Conservation (phyloP, 2,329 filamentous ascomycete genomes). For the Fusarium lateritium region DNA sequence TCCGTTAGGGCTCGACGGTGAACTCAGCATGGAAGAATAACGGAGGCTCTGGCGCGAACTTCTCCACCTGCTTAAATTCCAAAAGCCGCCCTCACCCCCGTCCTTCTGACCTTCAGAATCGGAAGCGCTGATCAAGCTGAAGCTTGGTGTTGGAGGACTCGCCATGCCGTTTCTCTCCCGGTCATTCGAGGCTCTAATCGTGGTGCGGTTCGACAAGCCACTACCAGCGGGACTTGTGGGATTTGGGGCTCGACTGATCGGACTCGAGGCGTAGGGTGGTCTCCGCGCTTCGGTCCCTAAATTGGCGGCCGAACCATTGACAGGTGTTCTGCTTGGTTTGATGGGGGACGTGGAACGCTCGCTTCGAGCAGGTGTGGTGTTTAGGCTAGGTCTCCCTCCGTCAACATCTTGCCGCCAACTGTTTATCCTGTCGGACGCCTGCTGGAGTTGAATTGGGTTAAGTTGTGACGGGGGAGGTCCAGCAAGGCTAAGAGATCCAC, state of each 20-base stretch:
- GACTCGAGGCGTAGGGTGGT: conserved; percentile 57
- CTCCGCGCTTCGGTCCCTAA: conserved; percentile 63
- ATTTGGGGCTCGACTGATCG: conserved; percentile 37
- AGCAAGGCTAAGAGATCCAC: conserved; percentile 66
- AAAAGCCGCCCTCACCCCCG: conserved; percentile 65
- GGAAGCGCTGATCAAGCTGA: conserved; percentile 61
- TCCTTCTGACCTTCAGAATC: conserved; percentile 58
- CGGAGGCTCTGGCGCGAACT: conserved; percentile 56
- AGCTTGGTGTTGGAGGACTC: conserved; percentile 68
- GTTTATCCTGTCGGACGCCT: conserved; percentile 81
- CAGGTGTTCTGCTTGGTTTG: conserved; percentile 58
- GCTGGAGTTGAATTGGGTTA: conserved; percentile 51
- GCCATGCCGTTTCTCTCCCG: conserved; percentile 47
- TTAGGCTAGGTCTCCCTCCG: conserved; percentile 56
- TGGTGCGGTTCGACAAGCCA: conserved; percentile 47
- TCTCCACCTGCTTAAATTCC: conserved; percentile 71
- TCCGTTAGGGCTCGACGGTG: conserved; percentile 41
- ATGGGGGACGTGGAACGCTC: conserved; percentile 71
- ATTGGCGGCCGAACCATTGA: conserved; percentile 57
- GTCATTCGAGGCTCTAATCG: conserved; percentile 47
- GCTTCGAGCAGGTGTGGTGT: conserved; percentile 60
- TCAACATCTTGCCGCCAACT: conserved; percentile 84
- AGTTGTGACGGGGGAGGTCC: conserved; percentile 48
- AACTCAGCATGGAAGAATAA: conserved; percentile 47
- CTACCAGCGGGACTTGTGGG: conserved; percentile 59